phyloP scores from a whole-genome alignment of 225 moss, liverwort and hornwort species.

The Physcomitrium patens region DNA sequence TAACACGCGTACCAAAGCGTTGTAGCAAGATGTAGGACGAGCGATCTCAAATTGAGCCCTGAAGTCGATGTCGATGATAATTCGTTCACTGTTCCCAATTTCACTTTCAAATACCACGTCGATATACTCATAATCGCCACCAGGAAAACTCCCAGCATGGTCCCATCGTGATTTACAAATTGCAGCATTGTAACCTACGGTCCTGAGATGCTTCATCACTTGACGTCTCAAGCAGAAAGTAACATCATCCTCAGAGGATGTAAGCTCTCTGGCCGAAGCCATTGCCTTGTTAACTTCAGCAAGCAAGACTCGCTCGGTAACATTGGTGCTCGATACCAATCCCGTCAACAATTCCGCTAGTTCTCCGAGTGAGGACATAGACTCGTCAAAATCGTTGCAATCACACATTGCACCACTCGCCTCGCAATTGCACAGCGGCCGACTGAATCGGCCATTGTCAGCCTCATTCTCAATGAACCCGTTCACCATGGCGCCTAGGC shows the following conservation, averaged over 20 bases:
- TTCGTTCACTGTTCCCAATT: constrained; percentile 54
- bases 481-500: constrained; percentile 83
- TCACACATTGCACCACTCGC: constrained; percentile 36
- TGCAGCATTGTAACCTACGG: constrained; percentile 77
- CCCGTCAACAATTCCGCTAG: constrained; percentile 59
- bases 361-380: constrained; percentile 66
- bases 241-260: constrained; percentile 4
- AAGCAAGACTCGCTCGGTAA: constrained; percentile 55
- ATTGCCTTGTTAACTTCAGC: constrained; percentile 46
- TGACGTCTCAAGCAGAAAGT: constrained; percentile 40
- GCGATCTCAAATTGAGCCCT: constrained; percentile 84
- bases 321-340: constrained; percentile 34
- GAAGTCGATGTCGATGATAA: constrained; percentile 77
- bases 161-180: constrained; percentile 93
- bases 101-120: constrained; percentile 62
- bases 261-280: constrained; percentile 1
- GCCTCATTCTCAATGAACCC: constrained; percentile 71
- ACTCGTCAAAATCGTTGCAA: constrained; percentile 58
- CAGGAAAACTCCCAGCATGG: constrained; percentile 78
- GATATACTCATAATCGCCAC: constrained; percentile 85
- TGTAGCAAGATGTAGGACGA: constrained; percentile 63
- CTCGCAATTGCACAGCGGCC: constrained; percentile 77
- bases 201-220: constrained; percentile 68
- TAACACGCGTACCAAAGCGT: constrained; percentile 50
- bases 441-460: constrained; percentile 48